Percentiles rank a stretch among this genome's conserved stretches.
These are phyloP conservation scores for Balakata baccata DNA, from an alignment of 345 rosid species.

Conservation along the genomic window DNA sequence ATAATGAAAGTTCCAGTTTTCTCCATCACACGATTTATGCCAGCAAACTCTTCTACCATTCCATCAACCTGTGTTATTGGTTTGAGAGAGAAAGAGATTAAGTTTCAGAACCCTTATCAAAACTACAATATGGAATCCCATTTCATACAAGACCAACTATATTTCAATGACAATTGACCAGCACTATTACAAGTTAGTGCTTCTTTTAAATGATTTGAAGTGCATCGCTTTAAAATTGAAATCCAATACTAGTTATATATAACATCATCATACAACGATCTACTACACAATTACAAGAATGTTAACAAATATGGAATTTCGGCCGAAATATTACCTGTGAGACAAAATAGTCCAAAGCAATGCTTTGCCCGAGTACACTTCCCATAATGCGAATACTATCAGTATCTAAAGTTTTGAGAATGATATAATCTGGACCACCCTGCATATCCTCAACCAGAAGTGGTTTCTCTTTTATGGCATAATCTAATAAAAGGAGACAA, in stretches of 20 bases:
- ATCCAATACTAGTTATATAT: background rate
- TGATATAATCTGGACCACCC: constrained; percentile 78
- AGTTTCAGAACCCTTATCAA: background rate
- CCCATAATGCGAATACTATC: constrained; percentile 84
- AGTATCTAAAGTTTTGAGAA: constrained; percentile 70
- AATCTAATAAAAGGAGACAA: constrained; percentile 47
- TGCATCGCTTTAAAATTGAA: background rate
- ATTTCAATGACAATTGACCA: background rate
- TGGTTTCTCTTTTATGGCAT: constrained; percentile 82
- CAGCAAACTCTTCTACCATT: constrained; percentile 93
- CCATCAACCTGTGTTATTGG: constrained; percentile 69
- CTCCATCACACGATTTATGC: constrained; percentile 83
- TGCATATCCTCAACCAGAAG: constrained; percentile 63
- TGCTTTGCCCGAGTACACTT: constrained; percentile 93
- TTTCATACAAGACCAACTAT: background rate
- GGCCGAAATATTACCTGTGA: constrained; percentile 55
- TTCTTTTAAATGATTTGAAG: background rate
- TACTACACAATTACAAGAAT: background rate
- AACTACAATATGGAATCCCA: constrained; percentile 4
- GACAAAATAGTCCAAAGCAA: constrained; percentile 89
- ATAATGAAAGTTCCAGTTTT: constrained; percentile 90
- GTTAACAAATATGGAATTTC: background rate
- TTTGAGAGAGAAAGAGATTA: background rate
- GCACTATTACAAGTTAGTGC: background rate
- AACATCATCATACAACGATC: background rate